These are phyloP conservation scores for Plasmodium relictum DNA, from an alignment of 169 alveolate species.

Conservation along the genomic window DNA sequence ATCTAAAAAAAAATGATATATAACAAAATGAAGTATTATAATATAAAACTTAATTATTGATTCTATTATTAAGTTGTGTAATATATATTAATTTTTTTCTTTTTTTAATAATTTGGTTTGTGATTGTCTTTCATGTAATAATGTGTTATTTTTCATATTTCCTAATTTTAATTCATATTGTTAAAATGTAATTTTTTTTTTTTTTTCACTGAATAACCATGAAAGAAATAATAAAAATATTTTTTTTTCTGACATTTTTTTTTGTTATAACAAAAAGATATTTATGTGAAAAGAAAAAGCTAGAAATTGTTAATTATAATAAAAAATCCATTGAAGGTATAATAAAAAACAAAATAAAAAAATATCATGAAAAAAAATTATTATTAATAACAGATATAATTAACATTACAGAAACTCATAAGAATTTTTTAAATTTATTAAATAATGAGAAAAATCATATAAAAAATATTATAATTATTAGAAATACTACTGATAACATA, in stretches of 20 bases:
- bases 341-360: slow-evolving; percentile 44
- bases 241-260: background rate
- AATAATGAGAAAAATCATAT: slow-evolving; percentile 3
- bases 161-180: no score
- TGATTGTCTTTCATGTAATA: no score
- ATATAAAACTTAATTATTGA: no score
- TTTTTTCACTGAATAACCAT: slow-evolving; percentile 2
- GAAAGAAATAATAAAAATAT: background rate
- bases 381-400: slow-evolving; percentile 44
- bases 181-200: background rate
- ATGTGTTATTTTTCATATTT: background rate
- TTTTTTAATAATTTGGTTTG: no score
- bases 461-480: slow-evolving; percentile 20
- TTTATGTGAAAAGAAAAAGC: slow-evolving; percentile 17
- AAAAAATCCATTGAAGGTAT: slow-evolving; percentile 8
- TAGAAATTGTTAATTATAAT: slow-evolving; percentile 19
- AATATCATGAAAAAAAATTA: slow-evolving; percentile 26
- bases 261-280: slow-evolving; percentile 7
- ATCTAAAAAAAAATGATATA: no score
- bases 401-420: slow-evolving; percentile 9
- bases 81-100: no score
- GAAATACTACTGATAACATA: background rate
- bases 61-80: no score
- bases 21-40: no score
- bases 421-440: slow-evolving; percentile 16